Conservation (phyloP, 768 basidiomycete species). For the Mycena galopus region DNA sequence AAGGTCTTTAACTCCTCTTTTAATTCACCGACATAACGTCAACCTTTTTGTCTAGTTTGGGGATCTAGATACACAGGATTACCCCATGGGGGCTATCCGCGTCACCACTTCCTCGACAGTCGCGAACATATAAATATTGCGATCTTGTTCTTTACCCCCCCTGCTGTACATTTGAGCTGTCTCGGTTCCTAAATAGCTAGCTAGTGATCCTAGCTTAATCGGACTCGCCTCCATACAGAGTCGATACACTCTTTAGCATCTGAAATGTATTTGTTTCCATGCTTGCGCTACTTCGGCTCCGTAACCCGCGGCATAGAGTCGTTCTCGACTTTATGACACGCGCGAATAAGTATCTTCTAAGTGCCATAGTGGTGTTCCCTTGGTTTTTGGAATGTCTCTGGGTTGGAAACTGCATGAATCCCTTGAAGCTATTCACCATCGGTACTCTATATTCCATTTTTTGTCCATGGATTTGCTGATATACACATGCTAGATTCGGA, state of each 20-base stretch:
- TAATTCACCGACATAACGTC: not conserved
- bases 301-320: too few relatives aligned
- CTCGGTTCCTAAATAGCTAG: not conserved
- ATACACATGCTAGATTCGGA: too few relatives aligned
- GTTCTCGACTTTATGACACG: too few relatives aligned
- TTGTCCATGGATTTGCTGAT: too few relatives aligned
- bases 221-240: not conserved
- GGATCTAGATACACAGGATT: conserved; percentile 14
- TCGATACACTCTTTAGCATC: not conserved
- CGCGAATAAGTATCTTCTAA: too few relatives aligned
- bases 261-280: not conserved
- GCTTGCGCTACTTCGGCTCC: not conserved
- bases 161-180: not conserved
- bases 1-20: not conserved
- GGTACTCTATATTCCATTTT: too few relatives aligned
- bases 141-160: not conserved
- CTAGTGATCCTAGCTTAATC: not conserved
- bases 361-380: too few relatives aligned
- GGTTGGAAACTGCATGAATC: too few relatives aligned
- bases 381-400: too few relatives aligned
- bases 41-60: not conserved
- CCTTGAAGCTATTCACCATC: too few relatives aligned
- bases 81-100: conserved; percentile 23
- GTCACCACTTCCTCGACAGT: conserved; percentile 29
- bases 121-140: conserved; percentile 15